Evolutionary conservation across 2,329 filamentous ascomycete genomes (phyloP), one percentile per base, ranked within the genome.

Genomic region (Epicoccum nigrum): DNA sequence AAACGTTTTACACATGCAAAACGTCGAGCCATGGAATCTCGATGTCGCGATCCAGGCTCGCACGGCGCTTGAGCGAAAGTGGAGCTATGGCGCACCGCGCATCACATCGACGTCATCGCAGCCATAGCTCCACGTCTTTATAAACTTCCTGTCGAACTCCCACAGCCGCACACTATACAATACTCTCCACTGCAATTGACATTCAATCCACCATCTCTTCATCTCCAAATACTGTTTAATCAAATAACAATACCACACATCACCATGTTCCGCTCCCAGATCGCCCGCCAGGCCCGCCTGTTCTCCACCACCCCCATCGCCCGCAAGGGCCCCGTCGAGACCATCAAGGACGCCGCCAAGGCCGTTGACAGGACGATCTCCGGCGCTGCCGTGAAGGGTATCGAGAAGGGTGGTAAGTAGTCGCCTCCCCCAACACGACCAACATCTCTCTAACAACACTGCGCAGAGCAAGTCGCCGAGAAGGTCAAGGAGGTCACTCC

Each of bases 331-430:
- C 77, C 80, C 28, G 70, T 82, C 39, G 82, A 86, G 35, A 67
- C 74, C 6, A 79, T 80, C 59, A 86, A 85, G 70, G 82, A 86
- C 33, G 79, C 81, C 0, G 68, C 82, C 38, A 83, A 86, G 74
- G 77, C 75, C 46, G 81, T 82, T 16, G 83, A 87, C 69, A 74
- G 79, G 54, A 76, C 76, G 17, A 77, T 85, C 28, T 79, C 82
- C 1, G 76, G 83, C 67, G 79, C 73, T 20, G 79, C 80, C 9
- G 81, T 86, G 17, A 82, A 83, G 72, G 84, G 84, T 37, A 85
- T 86, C 55, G 81, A 87, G 72, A 83, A 78, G 61, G 81, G 82
- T 53, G 79, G 84, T 86, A 81, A 52, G 83, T 78, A 56, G 45
- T 30, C 12, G 12, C 28, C 13, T 9, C 23, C n/a, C n/a, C n/a